Evolutionary conservation across 345 rosid species (phyloP), one percentile per base, ranked within the genome.

Genomic region (Moringa oleifera): DNA sequence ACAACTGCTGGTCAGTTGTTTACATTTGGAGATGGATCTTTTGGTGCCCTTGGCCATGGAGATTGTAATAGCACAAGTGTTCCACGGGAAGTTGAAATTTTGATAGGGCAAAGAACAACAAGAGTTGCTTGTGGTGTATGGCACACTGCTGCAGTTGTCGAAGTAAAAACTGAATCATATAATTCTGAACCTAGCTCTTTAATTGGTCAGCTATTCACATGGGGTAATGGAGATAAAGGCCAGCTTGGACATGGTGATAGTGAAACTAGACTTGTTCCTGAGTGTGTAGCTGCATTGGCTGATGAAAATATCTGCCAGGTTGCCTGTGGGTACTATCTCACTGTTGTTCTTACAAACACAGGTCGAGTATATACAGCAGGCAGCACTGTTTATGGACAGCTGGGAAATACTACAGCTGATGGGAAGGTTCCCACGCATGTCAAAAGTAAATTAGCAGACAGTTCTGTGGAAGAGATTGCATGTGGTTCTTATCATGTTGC

Each of bases 21-120:
- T 72, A 92, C 96, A 62, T 89, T 92, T 74, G 98, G 98, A 66
- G 98, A 92, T 73, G 98, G 98, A 64, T 79, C 86, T 36, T 89
- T 92, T 67, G 98, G 96, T 67, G 89, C 89, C 62, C 72, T 92
- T 4, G 98, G 96, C 21, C 96, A 87, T 77, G 96, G 98, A 64
- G 86, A 92, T 77, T 79, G 62, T 58, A 64, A 59, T 33, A 81
- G 86, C 71, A 52, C 80, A 24, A 80, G 33, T 55, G 53, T 87
- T 73, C 98, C 98, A 7, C 84, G 87, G 53, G 88, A 78, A 81
- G 96, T 89, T 58, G 91, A 85, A 70, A 69, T 83, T 36, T 64
- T 92, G 72, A 74, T 51, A 68, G 93, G 89, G 63, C 51, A 81
- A 56, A 73, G 71, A 51, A 75, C 86, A 20, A 76, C 68, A 62